Evolutionary conservation across 1,284 basidiomycete genomes (phyloP), one percentile per base, ranked within the genome.

Genomic region (Ganoderma meredithae): DNA sequence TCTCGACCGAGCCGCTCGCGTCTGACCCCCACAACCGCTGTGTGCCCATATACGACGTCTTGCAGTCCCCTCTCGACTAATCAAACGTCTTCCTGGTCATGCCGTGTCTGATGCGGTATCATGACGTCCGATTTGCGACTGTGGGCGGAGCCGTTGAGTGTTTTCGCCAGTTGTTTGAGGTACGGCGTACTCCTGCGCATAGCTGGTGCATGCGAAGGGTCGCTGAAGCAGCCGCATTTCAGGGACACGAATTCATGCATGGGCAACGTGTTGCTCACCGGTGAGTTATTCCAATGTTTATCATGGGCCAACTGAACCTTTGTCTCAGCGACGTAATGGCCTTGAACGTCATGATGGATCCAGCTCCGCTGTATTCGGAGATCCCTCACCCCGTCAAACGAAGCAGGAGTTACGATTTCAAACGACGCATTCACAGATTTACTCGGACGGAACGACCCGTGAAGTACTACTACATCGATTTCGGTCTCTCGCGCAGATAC

Each of bases 301-400:
- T 7, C 31, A 2, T 22, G 15, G 43, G 17, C 7, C n/a, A 15
- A 58, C 31, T 2, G 15, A 22, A 41, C 1, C 40, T 5, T 31
- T 19, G n/a, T n/a, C 47, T 49, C 40, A 85, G 85, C 0, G 83
- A 86, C 65, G 77, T 77, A 47, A 76, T 78, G 56, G 17, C 27
- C 3, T 44, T 71, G 22, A 83, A 84, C 61, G 72, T 83, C 47
- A 79, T 84, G 79, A 75, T 82, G 68, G 80, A 82, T 59, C 73
- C 78, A 0, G 59, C 65, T 10, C 61, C 69, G 22, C 60, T 81
- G 58, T 77, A 76, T 66, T 70, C 74, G 5, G 60, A 78, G 9
- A 70, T 63, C 1, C 76, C 70, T 43, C 80, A 81, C 65, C 79
- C 78, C 6, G 25, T 61, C 8, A 27, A 39, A 1, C 43, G 49